Evolutionary conservation across 306 rosid genomes (phyloP), one percentile per base, ranked within the genome.

Genomic region (Abrus precatorius): DNA sequence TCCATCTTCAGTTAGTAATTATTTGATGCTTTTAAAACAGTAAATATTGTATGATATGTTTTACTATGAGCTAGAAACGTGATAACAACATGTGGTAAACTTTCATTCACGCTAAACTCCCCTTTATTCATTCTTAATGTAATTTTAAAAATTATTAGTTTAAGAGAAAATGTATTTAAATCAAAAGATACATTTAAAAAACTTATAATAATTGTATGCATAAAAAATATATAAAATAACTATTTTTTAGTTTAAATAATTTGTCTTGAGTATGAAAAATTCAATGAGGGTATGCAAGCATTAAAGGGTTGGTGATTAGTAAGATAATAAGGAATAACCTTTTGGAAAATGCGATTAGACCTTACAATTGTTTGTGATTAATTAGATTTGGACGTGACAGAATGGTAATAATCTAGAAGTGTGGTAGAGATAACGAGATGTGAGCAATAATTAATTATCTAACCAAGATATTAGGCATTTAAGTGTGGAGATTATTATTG

Each of bases 401-500:
- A 10, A 34, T 13, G 4, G 53, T 33, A 36, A 62, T 63, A 36
- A 76, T 63, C 64, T 30, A 63, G 14, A 75, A 63, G 80, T 52
- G 43, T 48, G 72, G 73, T 63, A 56, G 63, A 48, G 74, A 76
- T 36, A 76, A 76, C 14, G 80, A 76, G 72, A 47, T 76, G 2
- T 63, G 52, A 63, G 28, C 80, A 55, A 76, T 49, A 76, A 76
- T 63, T 76, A 76, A 63, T 76, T 36, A 63, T 9, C 28, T 76
- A 63, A 49, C n/a, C 6, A 3, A 47, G n/a, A 62, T 76, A 76
- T 34, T 50, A 63, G 53, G 50, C 30, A 76, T 49, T 64, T 48
- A 20, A 47, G 40, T 2, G 28, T 49, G 64, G 53, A 49, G 64
- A 11, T 50, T 38, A 76, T 50, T 76, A 36, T 52, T 27, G 73